Evolutionary conservation across 2,329 filamentous ascomycete genomes (phyloP).

Genomic region (Beauveria sp.): DNA sequence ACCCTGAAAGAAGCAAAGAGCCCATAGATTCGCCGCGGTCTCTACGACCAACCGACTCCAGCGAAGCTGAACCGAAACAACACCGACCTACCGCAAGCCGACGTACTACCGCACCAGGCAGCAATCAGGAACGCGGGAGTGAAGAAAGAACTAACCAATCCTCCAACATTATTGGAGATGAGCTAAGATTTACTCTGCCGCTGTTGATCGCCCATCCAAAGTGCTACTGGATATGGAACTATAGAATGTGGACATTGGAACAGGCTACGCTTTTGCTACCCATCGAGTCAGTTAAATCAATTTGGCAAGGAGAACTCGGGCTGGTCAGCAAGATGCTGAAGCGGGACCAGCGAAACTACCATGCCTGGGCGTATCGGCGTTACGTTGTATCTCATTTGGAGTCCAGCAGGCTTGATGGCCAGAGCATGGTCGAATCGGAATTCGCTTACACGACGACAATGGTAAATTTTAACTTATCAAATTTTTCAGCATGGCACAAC

Average conservation of each 20-base stretch:
- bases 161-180: conserved; percentile 53
- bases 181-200: conserved; percentile 76
- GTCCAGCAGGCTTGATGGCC: conserved; percentile 39
- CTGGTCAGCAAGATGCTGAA: conserved; percentile 83
- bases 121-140: conserved; percentile 23
- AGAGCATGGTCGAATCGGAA: conserved; percentile 68
- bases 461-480: conserved; percentile 78
- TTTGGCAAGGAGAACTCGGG: conserved; percentile 81
- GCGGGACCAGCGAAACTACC: conserved; percentile 85
- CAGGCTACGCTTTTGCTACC: conserved; percentile 61
- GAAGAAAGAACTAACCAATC: conserved; percentile 13
- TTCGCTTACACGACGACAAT: conserved; percentile 87
- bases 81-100: conserved; percentile 28
- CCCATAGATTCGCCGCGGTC: conserved; percentile 55
- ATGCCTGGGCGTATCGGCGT: conserved; percentile 89
- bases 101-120: neutral
- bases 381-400: conserved; percentile 72
- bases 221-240: conserved; percentile 99
- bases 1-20: conserved; percentile 45
- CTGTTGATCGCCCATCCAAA: conserved; percentile 83
- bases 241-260: conserved; percentile 76
- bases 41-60: conserved; percentile 47
- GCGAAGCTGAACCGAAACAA: conserved; percentile 35
- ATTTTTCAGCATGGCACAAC: conserved; percentile 96
- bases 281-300: conserved; percentile 42